Evolutionary conservation across 345 rosid species (phyloP), one percentile per base, ranked within the genome.

Genomic region (Salix purpurea): DNA sequence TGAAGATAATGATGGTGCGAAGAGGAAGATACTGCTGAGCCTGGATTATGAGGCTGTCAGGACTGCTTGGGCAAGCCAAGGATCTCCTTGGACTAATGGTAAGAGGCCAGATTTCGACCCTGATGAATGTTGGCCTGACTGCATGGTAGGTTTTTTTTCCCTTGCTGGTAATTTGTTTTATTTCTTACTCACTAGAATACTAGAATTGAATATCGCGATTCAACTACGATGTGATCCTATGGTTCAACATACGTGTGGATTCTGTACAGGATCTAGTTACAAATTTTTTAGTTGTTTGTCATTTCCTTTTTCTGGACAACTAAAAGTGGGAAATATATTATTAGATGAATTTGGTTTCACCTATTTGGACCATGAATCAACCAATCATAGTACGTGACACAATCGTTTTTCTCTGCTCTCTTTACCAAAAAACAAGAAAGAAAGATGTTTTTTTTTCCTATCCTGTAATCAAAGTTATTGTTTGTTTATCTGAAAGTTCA

Each of bases 61-160:
- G 21, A 64, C 88, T 5, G 86, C 89, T 10, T 93, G 99, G 98
- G 87, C 90, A 54, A 81, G 85, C 78, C 87, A 87, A 77, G 88
- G 93, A 5, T 89, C 83, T 34, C 94, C 97, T 19, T 96, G 99
- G 99, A 85, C 88, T 13, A 79, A 84, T 18, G 98, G 97, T 6
- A 75, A 70, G 39, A 87, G 90, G 67, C 98, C 97, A 11, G 85
- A 91, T 4, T 36, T 87, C 71, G 88, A 86, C 79, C 83, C 87
- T 9, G 87, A 86, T 40, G 81, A 81, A 52, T 79, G 70, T 28
- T 91, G 90, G 91, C 83, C 85, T 0, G 85, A 85, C 64, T 81
- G 83, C 81, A 78, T 78, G 93, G 97, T 95, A 90, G 10, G 78
- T 26, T 54, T 64, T 30, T 40, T 62, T 69, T 30, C 1, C 64